Conservation (phyloP, 495 filamentous ascomycete genomes). For the Lasiosphaeria ovina region DNA sequence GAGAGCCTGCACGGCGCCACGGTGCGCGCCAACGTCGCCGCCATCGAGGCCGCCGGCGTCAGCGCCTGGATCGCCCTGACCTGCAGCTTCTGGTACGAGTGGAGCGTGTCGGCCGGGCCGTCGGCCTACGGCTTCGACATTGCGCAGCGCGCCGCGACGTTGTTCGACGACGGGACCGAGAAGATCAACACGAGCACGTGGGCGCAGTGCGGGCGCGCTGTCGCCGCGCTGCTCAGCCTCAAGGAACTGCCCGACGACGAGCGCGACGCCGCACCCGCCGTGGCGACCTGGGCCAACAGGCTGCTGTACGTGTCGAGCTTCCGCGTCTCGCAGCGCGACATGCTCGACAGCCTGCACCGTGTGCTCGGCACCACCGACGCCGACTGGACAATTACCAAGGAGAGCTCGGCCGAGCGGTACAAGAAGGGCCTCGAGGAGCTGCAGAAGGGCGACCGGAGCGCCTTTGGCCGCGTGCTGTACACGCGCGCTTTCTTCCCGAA, state of each 20-base stretch:
- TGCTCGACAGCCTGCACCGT: conserved; percentile 48
- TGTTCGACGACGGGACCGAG: conserved; percentile 36
- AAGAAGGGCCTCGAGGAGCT: conserved; percentile 39
- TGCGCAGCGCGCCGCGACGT: conserved; percentile 26
- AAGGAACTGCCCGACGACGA: conserved; percentile 45
- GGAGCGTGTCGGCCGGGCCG: conserved; percentile 31
- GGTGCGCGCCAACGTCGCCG: not conserved
- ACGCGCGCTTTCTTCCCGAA: conserved; percentile 49
- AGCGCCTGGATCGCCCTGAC: conserved; percentile 34
- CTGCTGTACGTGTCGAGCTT: conserved; percentile 43
- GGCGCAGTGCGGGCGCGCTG: conserved; percentile 41
- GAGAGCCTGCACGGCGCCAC: conserved; percentile 30
- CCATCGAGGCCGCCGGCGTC: not conserved
- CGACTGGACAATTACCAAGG: conserved; percentile 57
- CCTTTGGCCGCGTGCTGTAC: conserved; percentile 55
- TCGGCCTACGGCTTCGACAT: conserved; percentile 35
- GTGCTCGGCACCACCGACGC: conserved; percentile 50
- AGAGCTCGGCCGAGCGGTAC: conserved; percentile 43
- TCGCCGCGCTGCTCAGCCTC: conserved; percentile 40
- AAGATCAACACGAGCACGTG: conserved; percentile 40
- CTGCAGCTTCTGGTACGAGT: conserved; percentile 52
- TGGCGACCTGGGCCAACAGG: conserved; percentile 40
- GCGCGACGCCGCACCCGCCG: conserved; percentile 25
- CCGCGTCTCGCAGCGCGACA: conserved; percentile 44
- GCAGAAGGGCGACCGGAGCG: conserved; percentile 41